phyloP scores from a whole-genome alignment of 345 rosid species.

The Arabis alpina region DNA sequence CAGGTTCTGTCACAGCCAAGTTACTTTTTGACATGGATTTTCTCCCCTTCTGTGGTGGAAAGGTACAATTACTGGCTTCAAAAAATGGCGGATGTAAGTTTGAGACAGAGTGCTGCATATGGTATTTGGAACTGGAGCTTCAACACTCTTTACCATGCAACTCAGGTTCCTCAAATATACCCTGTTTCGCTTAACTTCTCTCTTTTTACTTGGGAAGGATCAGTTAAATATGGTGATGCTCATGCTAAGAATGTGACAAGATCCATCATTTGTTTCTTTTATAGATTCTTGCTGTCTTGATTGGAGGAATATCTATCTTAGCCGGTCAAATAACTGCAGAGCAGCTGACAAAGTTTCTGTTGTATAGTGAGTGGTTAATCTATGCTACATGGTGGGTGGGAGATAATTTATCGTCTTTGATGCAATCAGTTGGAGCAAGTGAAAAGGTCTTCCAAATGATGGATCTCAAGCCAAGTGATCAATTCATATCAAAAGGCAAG shows the following conservation, averaged over 20 bases:
- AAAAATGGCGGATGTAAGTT: slow-evolving; percentile 79
- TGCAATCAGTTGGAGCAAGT: slow-evolving; percentile 99
- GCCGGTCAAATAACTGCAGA: slow-evolving; percentile 89
- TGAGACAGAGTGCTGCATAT: slow-evolving; percentile 97
- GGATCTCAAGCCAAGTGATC: slow-evolving; percentile 88
- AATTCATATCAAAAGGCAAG: slow-evolving; percentile 80
- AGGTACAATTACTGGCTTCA: slow-evolving; percentile 86
- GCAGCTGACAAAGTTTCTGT: slow-evolving; percentile 88
- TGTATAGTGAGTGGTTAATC: slow-evolving; percentile 97
- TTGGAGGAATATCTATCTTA: slow-evolving; percentile 91
- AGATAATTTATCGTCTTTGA: slow-evolving; percentile 82
- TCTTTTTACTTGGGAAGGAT: slow-evolving; percentile 10
- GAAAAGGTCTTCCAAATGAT: slow-evolving; percentile 98
- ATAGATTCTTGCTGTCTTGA: slow-evolving; percentile 84
- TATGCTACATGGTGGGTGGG: slow-evolving; percentile 98
- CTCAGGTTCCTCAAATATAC: slow-evolving; percentile 62
- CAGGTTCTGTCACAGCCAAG: slow-evolving; percentile 27
- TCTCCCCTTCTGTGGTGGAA: slow-evolving; percentile 35
- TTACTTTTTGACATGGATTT: slow-evolving; percentile 32
- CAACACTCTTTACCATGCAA: slow-evolving; percentile 89
- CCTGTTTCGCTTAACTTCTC: not conserved
- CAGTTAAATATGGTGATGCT: slow-evolving; percentile 2
- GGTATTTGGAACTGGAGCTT: slow-evolving; percentile 92
- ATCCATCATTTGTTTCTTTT: slow-evolving; percentile 26
- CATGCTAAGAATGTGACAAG: slow-evolving; percentile 30